These are phyloP conservation scores for Leccinum colubrinum DNA, from an alignment of 1,284 basidiomycete genomes.

Conservation along the genomic window DNA sequence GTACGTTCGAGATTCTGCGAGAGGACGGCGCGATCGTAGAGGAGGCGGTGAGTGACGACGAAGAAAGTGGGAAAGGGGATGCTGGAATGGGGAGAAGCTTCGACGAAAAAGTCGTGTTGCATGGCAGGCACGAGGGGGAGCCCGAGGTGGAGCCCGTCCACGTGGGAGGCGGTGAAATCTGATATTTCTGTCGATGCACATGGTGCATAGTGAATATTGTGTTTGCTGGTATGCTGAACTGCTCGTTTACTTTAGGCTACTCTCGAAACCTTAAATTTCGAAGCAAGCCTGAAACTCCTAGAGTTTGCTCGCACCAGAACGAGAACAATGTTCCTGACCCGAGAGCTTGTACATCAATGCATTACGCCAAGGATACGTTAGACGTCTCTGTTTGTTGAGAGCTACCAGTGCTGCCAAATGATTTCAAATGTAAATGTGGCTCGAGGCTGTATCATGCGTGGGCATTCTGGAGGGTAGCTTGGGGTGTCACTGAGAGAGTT, in stretches of 20 bases:
- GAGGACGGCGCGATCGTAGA: constrained; percentile 69
- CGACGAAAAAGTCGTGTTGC: constrained; percentile 29
- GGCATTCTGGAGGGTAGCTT: background rate
- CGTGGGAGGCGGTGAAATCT: constrained; percentile 10
- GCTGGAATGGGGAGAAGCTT: constrained; percentile 22
- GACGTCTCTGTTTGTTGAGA: background rate
- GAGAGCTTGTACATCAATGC: background rate
- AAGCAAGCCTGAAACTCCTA: background rate
- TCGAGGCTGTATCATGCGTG: background rate
- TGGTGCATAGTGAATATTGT: background rate
- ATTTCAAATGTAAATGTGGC: background rate
- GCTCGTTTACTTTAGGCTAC: background rate
- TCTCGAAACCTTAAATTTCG: background rate
- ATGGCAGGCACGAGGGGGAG: constrained; percentile 8
- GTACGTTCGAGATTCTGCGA: constrained; percentile 39
- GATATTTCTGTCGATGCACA: background rate
- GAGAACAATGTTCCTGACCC: background rate
- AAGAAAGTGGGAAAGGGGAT: constrained; percentile 32
- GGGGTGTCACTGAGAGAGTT: background rate
- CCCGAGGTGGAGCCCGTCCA: constrained; percentile 18
- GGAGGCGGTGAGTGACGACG: constrained; percentile 51
- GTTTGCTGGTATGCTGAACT: background rate
- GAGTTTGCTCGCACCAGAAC: background rate
- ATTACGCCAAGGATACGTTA: background rate
- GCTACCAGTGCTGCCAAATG: background rate